Evolutionary conservation across 1,139 yeast species (phyloP).

Genomic region (Blastobotrys illinoisensis): DNA sequence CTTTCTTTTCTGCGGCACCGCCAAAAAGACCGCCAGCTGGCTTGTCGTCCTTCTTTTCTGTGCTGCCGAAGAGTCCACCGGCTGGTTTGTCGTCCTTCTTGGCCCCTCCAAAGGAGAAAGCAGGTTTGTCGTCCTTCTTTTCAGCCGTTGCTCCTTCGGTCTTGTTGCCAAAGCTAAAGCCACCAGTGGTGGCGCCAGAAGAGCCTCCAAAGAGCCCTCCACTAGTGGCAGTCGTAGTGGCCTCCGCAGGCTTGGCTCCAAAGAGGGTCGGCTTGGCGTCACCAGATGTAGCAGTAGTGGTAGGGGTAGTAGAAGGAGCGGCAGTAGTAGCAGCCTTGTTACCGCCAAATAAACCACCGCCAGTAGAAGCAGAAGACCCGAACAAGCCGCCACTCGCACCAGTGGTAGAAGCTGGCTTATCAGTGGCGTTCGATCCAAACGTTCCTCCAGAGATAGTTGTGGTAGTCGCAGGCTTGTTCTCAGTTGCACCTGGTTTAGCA

Average conservation of each 20-base stretch:
- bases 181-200: not conserved
- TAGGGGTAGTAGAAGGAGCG: not conserved
- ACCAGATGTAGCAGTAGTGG: slow-evolving; percentile 1
- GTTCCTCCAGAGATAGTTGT: slow-evolving; percentile 9
- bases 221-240: slow-evolving; percentile 10
- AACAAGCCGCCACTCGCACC: not conserved
- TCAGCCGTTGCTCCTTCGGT: too few species aligned
- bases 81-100: not conserved
- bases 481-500: not conserved
- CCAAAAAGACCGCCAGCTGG: slow-evolving; percentile 8
- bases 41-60: slow-evolving; percentile 7
- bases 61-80: slow-evolving; percentile 9
- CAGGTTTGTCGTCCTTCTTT: slow-evolving; percentile 6
- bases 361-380: slow-evolving; percentile 3
- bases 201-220: slow-evolving; percentile 5
- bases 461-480: not conserved
- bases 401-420: not conserved
- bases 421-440: slow-evolving; percentile 8
- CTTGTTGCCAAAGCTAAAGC: not conserved
- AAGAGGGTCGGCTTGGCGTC: not conserved
- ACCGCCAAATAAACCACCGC: slow-evolving; percentile 5
- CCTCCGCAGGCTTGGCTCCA: slow-evolving; percentile 15
- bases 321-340: not conserved
- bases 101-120: slow-evolving; percentile 10
- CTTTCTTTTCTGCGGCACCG: slow-evolving; percentile 8